These are phyloP conservation scores for Leccinellum albellum DNA, from an alignment of 768 basidiomycete species.

Conservation along the genomic window DNA sequence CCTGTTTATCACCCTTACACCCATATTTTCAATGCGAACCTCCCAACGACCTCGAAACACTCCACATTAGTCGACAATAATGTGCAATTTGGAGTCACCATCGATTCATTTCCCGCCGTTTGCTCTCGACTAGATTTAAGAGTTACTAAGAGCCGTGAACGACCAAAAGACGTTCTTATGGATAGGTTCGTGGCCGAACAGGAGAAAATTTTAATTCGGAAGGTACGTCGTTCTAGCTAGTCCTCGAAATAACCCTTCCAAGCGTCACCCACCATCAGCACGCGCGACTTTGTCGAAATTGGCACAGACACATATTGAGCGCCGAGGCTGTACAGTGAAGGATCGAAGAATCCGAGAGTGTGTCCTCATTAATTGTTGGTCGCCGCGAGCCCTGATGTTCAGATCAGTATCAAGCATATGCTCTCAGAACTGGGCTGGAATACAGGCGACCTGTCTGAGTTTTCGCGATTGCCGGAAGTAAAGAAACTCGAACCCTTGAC, in stretches of 20 bases:
- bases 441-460: no score
- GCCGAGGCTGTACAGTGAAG: constrained; percentile 4
- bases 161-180: not conserved
- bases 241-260: not conserved
- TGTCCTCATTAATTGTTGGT: not conserved
- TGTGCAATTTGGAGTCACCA: not conserved
- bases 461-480: constrained; percentile 7
- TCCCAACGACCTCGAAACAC: not conserved
- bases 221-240: not conserved
- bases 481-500: constrained; percentile 2
- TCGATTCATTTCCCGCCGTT: fast-evolving
- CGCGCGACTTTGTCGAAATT: not conserved
- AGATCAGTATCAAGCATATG: not conserved
- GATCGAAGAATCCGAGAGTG: constrained; percentile 2
- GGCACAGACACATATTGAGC: not conserved
- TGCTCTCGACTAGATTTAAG: constrained; percentile 4
- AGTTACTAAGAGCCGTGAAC: not conserved
- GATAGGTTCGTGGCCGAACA: not conserved
- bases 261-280: constrained; percentile 1
- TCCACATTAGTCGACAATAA: not conserved
- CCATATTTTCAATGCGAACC: not conserved
- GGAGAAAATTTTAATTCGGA: not conserved
- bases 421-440: not conserved
- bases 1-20: no score
- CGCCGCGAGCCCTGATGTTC: not conserved